These are phyloP conservation scores for Carex scoparia DNA, from an alignment of 176 grass and related monocot species.

Conservation along the genomic window DNA sequence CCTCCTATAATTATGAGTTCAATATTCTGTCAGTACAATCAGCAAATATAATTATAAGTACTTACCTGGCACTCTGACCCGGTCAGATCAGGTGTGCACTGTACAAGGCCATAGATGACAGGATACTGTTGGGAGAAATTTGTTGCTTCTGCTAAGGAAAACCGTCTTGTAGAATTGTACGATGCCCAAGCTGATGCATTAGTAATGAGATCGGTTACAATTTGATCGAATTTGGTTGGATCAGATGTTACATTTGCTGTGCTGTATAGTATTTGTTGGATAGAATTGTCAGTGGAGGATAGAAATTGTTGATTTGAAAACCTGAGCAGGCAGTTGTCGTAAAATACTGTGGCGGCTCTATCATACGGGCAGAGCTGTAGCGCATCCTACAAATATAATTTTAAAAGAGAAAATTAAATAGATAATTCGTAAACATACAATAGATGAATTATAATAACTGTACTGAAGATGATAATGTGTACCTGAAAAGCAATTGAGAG, in stretches of 20 bases:
- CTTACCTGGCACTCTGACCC: conserved; percentile 30
- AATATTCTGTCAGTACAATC: not conserved
- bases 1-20: not conserved
- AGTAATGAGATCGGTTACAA: conserved; percentile 14
- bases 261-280: not conserved
- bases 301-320: conserved; percentile 58
- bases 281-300: not conserved
- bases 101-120: conserved; percentile 49
- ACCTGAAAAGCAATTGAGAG: not conserved
- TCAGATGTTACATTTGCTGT: conserved; percentile 1
- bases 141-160: conserved; percentile 17
- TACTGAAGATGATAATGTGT: not conserved
- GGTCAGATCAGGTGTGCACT: conserved; percentile 68
- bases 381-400: not conserved
- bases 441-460: not conserved
- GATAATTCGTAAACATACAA: not conserved
- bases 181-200: conserved; percentile 34
- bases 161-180: conserved; percentile 26
- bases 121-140: conserved; percentile 32
- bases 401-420: not conserved
- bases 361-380: conserved; percentile 24
- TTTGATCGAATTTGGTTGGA: conserved; percentile 16
- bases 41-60: not conserved
- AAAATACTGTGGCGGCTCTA: conserved; percentile 33
- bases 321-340: conserved; percentile 46